Conservation (phyloP, 352 stramenopile species). For the Globisporangium irregulare region DNA sequence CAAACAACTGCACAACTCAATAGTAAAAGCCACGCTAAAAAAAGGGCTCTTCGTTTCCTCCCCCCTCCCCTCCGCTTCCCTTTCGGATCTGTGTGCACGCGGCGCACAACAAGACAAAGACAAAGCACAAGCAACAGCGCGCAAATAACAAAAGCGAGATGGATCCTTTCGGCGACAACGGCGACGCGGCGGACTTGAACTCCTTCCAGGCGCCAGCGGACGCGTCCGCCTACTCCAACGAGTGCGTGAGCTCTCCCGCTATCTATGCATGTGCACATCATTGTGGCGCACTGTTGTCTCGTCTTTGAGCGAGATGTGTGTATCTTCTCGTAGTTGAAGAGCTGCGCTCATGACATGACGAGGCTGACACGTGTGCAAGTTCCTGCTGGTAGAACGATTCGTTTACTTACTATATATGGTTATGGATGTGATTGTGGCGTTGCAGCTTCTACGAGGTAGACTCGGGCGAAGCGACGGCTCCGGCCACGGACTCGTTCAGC, state of each 20-base stretch:
- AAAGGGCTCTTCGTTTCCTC: neutral
- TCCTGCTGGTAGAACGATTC: too few species aligned
- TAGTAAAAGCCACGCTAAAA: neutral
- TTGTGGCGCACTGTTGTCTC: neutral
- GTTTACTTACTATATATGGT: too few species aligned
- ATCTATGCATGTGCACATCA: neutral
- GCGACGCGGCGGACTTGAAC: constrained; percentile 40
- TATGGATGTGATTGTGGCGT: neutral
- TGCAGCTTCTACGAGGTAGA: constrained; percentile 70
- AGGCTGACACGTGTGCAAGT: too few species aligned
- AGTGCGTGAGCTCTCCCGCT: constrained; percentile 34
- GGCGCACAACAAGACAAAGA: constrained; percentile 20
- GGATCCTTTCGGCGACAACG: constrained; percentile 63
- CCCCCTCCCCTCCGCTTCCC: neutral
- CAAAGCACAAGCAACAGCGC: constrained; percentile 22
- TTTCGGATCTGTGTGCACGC: constrained; percentile 1
- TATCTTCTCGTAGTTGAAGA: constrained; percentile 17
- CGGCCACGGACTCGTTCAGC: constrained; percentile 12
- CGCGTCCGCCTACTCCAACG: constrained; percentile 35
- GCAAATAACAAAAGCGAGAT: constrained; percentile 24
- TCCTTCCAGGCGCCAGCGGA: constrained; percentile 60
- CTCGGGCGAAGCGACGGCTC: constrained; percentile 23
- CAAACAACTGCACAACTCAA: neutral
- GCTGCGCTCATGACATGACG: neutral
- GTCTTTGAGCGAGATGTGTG: neutral